Conservation (phyloP, 345 rosid species). For the Syzygium oleosum region DNA sequence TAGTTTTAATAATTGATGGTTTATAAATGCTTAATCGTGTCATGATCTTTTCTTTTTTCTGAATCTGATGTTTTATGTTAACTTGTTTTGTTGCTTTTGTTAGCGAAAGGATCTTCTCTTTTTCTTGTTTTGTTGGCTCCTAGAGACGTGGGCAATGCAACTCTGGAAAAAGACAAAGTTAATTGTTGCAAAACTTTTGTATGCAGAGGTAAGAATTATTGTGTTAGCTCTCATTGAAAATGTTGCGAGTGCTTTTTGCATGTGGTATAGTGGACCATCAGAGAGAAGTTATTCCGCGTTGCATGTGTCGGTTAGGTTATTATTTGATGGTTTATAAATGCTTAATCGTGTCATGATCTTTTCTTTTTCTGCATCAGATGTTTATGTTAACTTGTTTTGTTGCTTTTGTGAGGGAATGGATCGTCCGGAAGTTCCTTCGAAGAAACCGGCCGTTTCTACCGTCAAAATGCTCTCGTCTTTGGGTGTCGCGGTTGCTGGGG, state of each 20-base stretch:
- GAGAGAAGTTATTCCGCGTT: not conserved
- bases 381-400: not conserved
- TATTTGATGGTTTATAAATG: not conserved
- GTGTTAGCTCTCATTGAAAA: not conserved
- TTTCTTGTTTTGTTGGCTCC: too few relatives aligned
- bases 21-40: not conserved
- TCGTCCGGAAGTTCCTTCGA: conserved; percentile 50
- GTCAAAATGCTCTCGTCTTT: conserved; percentile 50
- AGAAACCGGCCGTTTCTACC: conserved; percentile 23
- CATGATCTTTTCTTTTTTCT: not conserved
- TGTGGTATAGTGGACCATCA: not conserved
- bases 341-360: not conserved
- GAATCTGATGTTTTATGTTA: not conserved
- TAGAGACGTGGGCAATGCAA: too few relatives aligned
- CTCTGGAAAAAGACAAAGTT: not conserved
- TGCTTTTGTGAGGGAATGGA: conserved; percentile 33
- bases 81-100: not conserved
- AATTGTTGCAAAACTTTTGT: too few relatives aligned
- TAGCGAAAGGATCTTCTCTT: conserved; percentile 36
- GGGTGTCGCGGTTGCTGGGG: conserved; percentile 54
- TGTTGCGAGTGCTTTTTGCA: not conserved
- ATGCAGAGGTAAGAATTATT: not conserved
- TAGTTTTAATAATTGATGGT: not conserved
- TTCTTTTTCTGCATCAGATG: not conserved
- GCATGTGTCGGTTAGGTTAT: not conserved